phyloP scores from a whole-genome alignment of 495 filamentous ascomycete species.

The Trichoderma orchidacearum region DNA sequence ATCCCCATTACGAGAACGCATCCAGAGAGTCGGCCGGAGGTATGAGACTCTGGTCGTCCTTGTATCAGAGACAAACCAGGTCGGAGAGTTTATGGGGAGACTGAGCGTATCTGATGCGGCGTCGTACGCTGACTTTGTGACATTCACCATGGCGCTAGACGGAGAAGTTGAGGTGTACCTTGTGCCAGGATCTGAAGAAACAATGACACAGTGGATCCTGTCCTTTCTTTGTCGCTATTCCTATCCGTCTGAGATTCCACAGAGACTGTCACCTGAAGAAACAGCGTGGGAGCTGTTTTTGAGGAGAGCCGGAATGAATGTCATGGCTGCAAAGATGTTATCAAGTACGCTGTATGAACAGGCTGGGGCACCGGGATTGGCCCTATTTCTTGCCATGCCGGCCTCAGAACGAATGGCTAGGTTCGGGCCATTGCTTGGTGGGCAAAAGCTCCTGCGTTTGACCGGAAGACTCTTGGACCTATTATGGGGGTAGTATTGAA shows the following conservation, averaged over 20 bases:
- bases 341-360: not conserved
- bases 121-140: constrained; percentile 1
- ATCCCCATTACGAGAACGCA: not conserved
- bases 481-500: not conserved
- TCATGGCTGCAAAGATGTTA: not conserved
- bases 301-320: not conserved
- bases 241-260: not conserved
- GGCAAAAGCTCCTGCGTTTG: not conserved
- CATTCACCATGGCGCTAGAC: not conserved
- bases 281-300: not conserved
- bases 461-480: not conserved
- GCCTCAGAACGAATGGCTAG: not conserved
- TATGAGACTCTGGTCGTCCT: constrained; percentile 1
- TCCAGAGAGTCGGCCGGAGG: not conserved
- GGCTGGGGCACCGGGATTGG: not conserved
- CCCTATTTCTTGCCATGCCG: not conserved
- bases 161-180: not conserved
- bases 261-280: not conserved
- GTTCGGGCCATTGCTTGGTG: not conserved
- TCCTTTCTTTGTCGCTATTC: not conserved
- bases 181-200: not conserved
- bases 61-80: not conserved
- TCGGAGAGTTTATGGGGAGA: not conserved
- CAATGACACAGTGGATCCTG: not conserved
- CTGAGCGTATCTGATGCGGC: not conserved